These are phyloP conservation scores for Hyaloscypha bicolor DNA, from an alignment of 495 filamentous ascomycete genomes.

Conservation along the genomic window DNA sequence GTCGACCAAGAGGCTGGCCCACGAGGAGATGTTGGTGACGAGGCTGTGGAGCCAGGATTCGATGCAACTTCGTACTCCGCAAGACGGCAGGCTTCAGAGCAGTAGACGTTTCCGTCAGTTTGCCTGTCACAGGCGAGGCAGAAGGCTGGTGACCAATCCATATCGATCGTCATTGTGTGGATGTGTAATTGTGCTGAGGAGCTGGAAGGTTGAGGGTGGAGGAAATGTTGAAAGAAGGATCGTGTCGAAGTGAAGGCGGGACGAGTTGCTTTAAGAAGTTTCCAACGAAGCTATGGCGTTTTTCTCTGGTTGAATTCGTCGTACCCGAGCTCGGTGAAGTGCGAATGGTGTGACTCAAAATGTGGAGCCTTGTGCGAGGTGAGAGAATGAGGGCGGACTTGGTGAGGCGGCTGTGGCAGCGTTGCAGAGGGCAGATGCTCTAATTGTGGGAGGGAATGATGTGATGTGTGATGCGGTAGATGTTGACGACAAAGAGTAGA, in stretches of 20 bases:
- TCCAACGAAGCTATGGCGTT: conserved; percentile 3
- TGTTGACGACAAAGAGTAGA: conserved; percentile 8
- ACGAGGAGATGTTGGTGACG: conserved; percentile 50
- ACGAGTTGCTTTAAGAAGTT: conserved; percentile 12
- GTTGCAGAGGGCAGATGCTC: conserved; percentile 1
- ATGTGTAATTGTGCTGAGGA: conserved; percentile 17
- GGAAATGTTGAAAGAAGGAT: not conserved
- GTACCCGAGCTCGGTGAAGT: conserved; percentile 26
- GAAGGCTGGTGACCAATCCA: conserved; percentile 89
- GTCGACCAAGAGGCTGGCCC: conserved; percentile 48
- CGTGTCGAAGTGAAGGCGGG: not conserved
- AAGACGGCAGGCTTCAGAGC: conserved; percentile 89
- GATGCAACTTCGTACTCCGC: conserved; percentile 78
- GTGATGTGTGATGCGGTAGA: conserved; percentile 5
- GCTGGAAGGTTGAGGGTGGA: not conserved
- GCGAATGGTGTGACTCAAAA: conserved; percentile 26
- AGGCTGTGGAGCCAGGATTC: conserved; percentile 54
- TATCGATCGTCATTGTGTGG: conserved; percentile 62
- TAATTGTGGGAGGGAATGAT: conserved; percentile 10
- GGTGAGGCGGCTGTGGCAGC: conserved; percentile 19
- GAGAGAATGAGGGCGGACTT: conserved; percentile 5
- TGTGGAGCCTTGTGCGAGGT: conserved; percentile 24
- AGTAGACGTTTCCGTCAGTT: conserved; percentile 78
- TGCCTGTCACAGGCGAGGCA: conserved; percentile 94
- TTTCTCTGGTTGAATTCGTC: conserved; percentile 12